Evolutionary conservation across 495 filamentous ascomycete genomes (phyloP), one percentile per base, ranked within the genome.

Genomic region (Bombardia bombarda): DNA sequence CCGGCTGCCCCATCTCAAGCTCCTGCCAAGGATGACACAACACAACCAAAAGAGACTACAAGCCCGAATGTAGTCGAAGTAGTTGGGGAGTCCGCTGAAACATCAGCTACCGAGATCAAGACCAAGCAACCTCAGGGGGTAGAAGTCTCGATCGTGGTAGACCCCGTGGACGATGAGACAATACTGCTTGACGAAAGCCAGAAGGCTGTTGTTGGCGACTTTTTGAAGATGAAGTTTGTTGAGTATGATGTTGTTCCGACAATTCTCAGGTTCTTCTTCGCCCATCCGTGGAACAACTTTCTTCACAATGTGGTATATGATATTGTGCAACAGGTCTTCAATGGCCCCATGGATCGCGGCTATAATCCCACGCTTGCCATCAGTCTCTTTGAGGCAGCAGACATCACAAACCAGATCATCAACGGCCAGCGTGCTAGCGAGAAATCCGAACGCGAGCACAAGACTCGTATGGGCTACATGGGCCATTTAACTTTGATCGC

Each of bases 271-370:
- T 97, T 98, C 69, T 99, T 99, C 69, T 99, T 97, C 73, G 82
- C 80, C 41, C 97, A 97, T 61, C 93, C 92, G 3, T 99, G 92
- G 92, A 99, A 99, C 58, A 99, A 99, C 62, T 99, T 99, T 57
- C 78, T 99, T 18, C 92, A 99, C 62, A 99, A 99, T 65, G 92
- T 99, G 32, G 92, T 99, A 19, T 99, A 99, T 61, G 92, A 99
- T 60, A 89, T 99, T 49, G 84, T 99, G 10, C 92, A 99, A 61
- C 92, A 99, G 67, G 93, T 99, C 0, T 98, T 99, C 66, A 99
- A 99, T 56, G 92, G 93, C 0, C 86, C 86, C 10, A 95, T 99
- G 86, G 90, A 96, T 50, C 83, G 89, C 40, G 88, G 92, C 12
- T 96, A 81, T 60, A 99, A 99, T 64, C 82, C 87, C 7, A 81